Evolutionary conservation across 1,139 yeast species (phyloP).

Genomic region (Geotrichum citri-aurantii): DNA sequence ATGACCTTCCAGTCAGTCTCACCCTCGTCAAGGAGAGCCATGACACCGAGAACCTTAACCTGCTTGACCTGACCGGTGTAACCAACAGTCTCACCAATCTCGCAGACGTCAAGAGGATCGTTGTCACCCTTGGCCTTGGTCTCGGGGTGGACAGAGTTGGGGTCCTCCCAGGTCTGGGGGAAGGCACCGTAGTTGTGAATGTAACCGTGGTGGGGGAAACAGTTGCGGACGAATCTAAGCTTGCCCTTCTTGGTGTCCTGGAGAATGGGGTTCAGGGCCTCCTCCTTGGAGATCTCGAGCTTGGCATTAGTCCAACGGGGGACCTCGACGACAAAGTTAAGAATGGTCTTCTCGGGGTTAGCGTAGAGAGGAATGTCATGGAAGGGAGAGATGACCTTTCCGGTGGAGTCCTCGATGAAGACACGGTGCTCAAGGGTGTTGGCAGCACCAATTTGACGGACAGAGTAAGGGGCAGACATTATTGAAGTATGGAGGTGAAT

Average conservation of each 20-base stretch:
- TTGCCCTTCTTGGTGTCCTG: constrained; percentile 84
- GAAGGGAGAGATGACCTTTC: constrained; percentile 67
- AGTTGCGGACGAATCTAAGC: constrained; percentile 76
- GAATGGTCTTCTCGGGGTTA: constrained; percentile 56
- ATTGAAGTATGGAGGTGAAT: constrained; percentile 1
- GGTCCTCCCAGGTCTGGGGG: constrained; percentile 96
- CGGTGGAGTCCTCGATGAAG: constrained; percentile 55
- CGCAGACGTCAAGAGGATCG: constrained; percentile 88
- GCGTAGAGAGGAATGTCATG: constrained; percentile 78
- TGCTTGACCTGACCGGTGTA: constrained; percentile 71
- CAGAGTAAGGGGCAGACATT: constrained; percentile 31
- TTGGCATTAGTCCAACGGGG: constrained; percentile 92
- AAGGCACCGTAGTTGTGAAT: constrained; percentile 91
- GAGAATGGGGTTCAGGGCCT: constrained; percentile 68
- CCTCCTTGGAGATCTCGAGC: constrained; percentile 69
- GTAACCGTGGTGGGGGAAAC: constrained; percentile 88
- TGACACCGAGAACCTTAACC: constrained; percentile 78
- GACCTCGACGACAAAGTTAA: constrained; percentile 83
- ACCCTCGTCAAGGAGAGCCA: constrained; percentile 87
- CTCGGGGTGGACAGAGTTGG: constrained; percentile 58
- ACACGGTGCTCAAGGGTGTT: constrained; percentile 89
- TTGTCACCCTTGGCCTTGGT: constrained; percentile 66
- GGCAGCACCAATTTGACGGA: constrained; percentile 81
- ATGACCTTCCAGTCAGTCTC: constrained; percentile 92
- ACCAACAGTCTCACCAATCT: constrained; percentile 70